Conservation (phyloP, 345 rosid genomes). For the Anastatica hierochuntica region DNA sequence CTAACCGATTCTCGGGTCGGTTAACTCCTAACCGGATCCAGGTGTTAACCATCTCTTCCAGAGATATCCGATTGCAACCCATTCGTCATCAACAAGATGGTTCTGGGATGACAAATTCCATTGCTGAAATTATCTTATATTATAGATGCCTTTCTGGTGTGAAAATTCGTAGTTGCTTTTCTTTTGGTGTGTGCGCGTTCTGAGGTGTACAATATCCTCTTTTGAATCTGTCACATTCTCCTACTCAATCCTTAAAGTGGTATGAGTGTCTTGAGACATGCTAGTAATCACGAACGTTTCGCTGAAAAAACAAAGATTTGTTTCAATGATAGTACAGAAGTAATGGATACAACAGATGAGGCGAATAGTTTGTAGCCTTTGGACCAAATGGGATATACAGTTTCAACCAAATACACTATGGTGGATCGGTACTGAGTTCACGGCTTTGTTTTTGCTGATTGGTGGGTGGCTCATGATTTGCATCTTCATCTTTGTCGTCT, state of each 20-base stretch:
- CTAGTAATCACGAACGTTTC: slow-evolving; percentile 8
- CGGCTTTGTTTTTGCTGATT: slow-evolving; percentile 18
- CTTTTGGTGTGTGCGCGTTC: not conserved
- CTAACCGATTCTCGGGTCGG: no score
- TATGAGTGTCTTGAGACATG: not conserved
- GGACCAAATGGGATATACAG: slow-evolving; percentile 7
- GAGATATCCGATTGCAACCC: slow-evolving; percentile 41
- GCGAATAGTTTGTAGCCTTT: not conserved
- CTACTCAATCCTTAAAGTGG: not conserved
- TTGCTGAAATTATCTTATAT: no score
- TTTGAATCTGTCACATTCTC: not conserved
- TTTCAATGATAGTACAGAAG: not conserved
- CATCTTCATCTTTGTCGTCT: slow-evolving; percentile 23
- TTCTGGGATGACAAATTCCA: slow-evolving; percentile 23
- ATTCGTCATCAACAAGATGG: slow-evolving; percentile 33
- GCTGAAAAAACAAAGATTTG: no score
- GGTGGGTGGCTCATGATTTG: slow-evolving; percentile 12
- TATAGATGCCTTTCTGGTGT: not conserved
- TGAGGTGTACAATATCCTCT: not conserved
- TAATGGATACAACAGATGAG: slow-evolving; percentile 10
- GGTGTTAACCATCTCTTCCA: no score
- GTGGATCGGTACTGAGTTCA: no score
- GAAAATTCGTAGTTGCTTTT: not conserved
- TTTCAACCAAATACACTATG: slow-evolving; percentile 7
- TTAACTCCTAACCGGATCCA: no score